Percentiles rank a stretch among this genome's conserved stretches.
These are phyloP conservation scores for Hymenoscyphus salicellus DNA, from an alignment of 2,329 filamentous ascomycete species.

Conservation along the genomic window DNA sequence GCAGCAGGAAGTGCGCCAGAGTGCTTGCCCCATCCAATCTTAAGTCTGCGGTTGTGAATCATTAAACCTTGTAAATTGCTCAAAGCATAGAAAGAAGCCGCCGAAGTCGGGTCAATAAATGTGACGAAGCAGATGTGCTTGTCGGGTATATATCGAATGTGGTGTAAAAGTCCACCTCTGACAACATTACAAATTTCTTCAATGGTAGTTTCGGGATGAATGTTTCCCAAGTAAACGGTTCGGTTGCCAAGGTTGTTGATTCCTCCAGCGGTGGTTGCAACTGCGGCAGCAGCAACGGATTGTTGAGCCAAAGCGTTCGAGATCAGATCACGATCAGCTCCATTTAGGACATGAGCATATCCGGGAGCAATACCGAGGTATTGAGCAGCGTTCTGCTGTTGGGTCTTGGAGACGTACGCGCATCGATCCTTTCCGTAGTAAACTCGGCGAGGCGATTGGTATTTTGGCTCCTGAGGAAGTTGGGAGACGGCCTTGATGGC, in stretches of 20 bases:
- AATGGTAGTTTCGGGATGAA: conserved; percentile 97
- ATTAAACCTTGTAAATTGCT: conserved; percentile 97
- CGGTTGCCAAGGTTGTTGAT: conserved; percentile 97
- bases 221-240: conserved; percentile 97
- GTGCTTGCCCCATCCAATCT: conserved; percentile 99
- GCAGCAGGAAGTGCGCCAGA: conserved; percentile 93
- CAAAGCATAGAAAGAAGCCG: conserved; percentile 94
- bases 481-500: conserved; percentile 98
- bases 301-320: conserved; percentile 95
- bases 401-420: conserved; percentile 98
- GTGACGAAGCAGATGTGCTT: conserved; percentile 99
- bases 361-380: conserved; percentile 96
- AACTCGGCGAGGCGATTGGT: conserved; percentile 91
- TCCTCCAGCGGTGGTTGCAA: conserved; percentile 92
- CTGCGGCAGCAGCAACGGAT: conserved; percentile 92
- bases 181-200: conserved; percentile 99
- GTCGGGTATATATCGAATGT: conserved; percentile 98
- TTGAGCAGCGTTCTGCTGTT: conserved; percentile 98
- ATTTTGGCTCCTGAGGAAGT: conserved; percentile 92
- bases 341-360: conserved; percentile 93
- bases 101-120: conserved; percentile 97
- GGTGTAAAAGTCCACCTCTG: conserved; percentile 88
- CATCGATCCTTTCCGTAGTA: conserved; percentile 99
- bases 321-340: conserved; percentile 92
- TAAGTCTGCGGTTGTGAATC: conserved; percentile 97